Conservation (phyloP, 2,329 filamentous ascomycete species). For the Didymella pomorum region DNA sequence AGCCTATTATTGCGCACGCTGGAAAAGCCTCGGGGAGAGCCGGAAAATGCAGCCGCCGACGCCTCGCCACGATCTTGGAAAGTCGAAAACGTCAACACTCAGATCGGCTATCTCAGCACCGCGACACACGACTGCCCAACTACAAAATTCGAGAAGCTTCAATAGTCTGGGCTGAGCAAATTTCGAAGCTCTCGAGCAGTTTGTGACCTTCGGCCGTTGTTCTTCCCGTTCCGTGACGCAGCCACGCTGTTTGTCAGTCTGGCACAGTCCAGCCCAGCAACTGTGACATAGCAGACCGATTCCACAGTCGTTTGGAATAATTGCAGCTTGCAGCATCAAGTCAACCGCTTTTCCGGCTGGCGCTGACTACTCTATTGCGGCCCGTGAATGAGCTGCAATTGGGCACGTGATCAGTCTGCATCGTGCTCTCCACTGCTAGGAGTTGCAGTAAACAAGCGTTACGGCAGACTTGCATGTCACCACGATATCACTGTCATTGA, state of each 20-base stretch:
- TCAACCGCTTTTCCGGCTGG: neutral
- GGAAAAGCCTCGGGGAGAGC: conserved; percentile 18
- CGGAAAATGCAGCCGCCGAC: conserved; percentile 13
- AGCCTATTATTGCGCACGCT: conserved; percentile 11
- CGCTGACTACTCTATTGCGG: neutral
- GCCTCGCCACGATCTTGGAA: conserved; percentile 21
- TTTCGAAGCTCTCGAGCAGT: neutral
- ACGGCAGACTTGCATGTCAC: neutral
- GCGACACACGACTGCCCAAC: neutral
- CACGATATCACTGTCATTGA: neutral
- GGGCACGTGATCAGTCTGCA: conserved; percentile 9
- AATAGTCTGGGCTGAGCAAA: neutral
- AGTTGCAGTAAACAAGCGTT: neutral
- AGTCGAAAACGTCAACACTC: conserved; percentile 29
- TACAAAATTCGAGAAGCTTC: neutral
- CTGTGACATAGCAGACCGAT: neutral
- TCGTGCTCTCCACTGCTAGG: neutral
- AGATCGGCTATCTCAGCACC: conserved; percentile 9
- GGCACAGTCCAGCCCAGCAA: neutral
- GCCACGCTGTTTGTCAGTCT: neutral
- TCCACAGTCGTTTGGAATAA: neutral
- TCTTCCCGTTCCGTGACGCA: neutral
- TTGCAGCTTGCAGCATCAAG: neutral
- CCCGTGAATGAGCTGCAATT: neutral
- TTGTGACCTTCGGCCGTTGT: neutral